Conservation (phyloP, 495 filamentous ascomycete genomes). For the Penicillium goetzii region DNA sequence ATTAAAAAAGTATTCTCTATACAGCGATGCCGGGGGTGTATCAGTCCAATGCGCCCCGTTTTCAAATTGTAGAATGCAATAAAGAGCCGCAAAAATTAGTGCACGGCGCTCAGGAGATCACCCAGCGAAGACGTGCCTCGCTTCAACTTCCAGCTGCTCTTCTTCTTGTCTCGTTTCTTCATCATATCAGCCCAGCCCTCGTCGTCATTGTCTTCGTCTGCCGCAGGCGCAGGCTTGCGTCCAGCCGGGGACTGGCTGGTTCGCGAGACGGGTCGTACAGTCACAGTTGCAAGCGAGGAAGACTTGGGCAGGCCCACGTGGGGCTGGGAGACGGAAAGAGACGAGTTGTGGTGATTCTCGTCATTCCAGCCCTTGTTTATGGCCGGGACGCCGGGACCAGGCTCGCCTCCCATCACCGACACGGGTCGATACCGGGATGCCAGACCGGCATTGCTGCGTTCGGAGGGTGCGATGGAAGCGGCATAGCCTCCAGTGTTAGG, state of each 20-base stretch:
- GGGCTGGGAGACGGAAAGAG: constrained; percentile 27
- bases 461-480: constrained; percentile 85
- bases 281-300: constrained; percentile 42
- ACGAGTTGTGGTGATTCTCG: constrained; percentile 41
- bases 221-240: constrained; percentile 29
- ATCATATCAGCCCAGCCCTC: constrained; percentile 87
- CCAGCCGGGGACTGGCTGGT: constrained; percentile 35
- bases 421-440: constrained; percentile 94
- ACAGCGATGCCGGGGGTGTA: constrained; percentile 9
- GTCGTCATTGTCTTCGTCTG: constrained; percentile 76
- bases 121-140: constrained; percentile 52
- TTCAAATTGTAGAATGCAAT: background rate
- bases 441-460: constrained; percentile 89
- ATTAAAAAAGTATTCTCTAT: constrained; percentile 19
- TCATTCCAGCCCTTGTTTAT: constrained; percentile 53
- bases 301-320: constrained; percentile 35
- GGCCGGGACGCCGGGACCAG: constrained; percentile 52
- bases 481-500: constrained; percentile 57
- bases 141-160: constrained; percentile 71
- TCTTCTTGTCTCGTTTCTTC: constrained; percentile 81
- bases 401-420: constrained; percentile 52
- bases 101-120: constrained; percentile 49
- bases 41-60: constrained; percentile 9
- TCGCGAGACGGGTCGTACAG: constrained; percentile 40
- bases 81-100: constrained; percentile 28